Base-by-base conservation (phyloP, 768 basidiomycete genomes). In the Sarcodon sp. region DNA sequence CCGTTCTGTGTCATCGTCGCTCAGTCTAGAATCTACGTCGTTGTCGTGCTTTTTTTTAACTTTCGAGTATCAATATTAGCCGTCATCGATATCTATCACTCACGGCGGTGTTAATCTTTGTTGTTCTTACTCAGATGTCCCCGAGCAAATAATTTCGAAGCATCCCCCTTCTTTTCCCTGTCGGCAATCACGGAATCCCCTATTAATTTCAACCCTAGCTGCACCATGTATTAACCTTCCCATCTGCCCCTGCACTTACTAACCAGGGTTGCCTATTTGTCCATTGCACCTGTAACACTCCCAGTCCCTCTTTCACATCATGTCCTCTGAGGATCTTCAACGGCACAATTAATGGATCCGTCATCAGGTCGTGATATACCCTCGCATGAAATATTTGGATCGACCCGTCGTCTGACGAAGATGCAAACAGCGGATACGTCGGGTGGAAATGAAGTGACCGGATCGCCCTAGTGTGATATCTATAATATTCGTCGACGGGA, bases 361-460 rank as follows among this genome's bases (percentile, higher is more conserved):
- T 93, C 80, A 96, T 86, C 43, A 97, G 74, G 63, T 99, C 96
- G 58, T 79, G 85, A 68, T 87, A 98, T 41, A 98, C 87, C 52
- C 93, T 79, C 33, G 86, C 77, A 64, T 99, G 96, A 79, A 99
- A 98, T 55, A 99, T 71, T 63, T 98, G 94, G 56, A 98, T 89
- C 37, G 89, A 83, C 31, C 96, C 96, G 64, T 97, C 96, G 64
- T 99, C 96, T 18, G 92, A 93, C 38, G 90, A 87, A 6, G 90
- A 93, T 9, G 91, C 91, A 63, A 99, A 98, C 18, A 99, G 77
- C 27, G 96, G 96, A 66, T 94, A 91, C 41, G 80, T 80, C 13
- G 90, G 87, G 61, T 96, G 93, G 75, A 94, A 99, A 51, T 86
- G 80, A 45, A 98, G 70, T 8, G 89, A 86, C 49, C 96, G 87